Evolutionary conservation across 1,284 basidiomycete genomes (phyloP), one percentile per base, ranked within the genome.

Genomic region (Melampsora abietis-canadensis): DNA sequence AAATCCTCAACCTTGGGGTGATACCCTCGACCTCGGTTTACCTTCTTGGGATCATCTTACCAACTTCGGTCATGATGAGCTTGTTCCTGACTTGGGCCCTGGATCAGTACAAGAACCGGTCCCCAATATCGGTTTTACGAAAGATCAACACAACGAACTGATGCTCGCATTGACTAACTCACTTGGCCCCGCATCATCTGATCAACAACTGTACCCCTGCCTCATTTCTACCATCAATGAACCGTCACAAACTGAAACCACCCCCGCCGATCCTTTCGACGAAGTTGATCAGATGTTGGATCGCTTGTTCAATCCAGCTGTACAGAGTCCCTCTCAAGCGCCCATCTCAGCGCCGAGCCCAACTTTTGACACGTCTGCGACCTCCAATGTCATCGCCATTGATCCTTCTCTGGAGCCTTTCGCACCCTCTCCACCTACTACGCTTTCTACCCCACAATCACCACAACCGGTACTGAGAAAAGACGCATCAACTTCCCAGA

Each of bases 281-380:
- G 51, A 54, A 54, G 51, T 54, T 54, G 51, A 54, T 54, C 51
- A 54, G 19, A 54, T 54, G 51, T n/a, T 54, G 8, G 51, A 54
- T 54, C 51, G 51, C n/a, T 54, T 54, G 14, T 54, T 54, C 15
- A 54, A 54, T 54, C 21, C 51, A 54, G 51, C 12, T 8, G n/a
- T 5, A 54, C 51, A 54, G 7, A 27, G 51, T 21, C 27, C 51
- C 27, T 54, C 51, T 27, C n/a, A 8, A 21, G 27, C 51, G n/a
- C 51, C 19, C 19, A 5, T 54, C 51, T 10, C 27, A n/a, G 27
- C 51, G n/a, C 27, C 51, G 6, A 54, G 51, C 19, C 51, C 51
- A 15, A 54, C 27, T 8, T n/a, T 27, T 3, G n/a, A n/a, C n/a
- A 54, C 51, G 7, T 21, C 51, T 54, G 51, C 51, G n/a, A 34